Evolutionary conservation across 345 rosid genomes (phyloP).

Genomic region (Hirschfeldia incana): DNA sequence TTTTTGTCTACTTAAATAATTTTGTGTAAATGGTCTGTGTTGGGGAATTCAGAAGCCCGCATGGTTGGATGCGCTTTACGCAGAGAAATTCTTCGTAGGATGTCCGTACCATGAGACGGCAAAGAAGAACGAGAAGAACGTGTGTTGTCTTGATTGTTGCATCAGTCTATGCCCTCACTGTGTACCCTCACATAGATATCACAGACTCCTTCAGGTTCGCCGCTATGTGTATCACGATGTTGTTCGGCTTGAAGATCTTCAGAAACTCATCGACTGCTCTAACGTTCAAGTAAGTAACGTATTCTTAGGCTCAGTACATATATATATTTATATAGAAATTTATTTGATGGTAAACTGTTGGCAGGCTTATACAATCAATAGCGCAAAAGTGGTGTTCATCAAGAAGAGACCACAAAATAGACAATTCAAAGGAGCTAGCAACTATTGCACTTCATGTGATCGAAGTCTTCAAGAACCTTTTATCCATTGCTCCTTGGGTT

Average conservation of each 20-base stretch:
- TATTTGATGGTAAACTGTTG: slow-evolving; percentile 17
- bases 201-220: slow-evolving; percentile 90
- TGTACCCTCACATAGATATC: slow-evolving; percentile 79
- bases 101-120: slow-evolving; percentile 75
- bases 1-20: background rate
- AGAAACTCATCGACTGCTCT: slow-evolving; percentile 89
- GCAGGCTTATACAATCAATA: slow-evolving; percentile 87
- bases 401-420: slow-evolving; percentile 95
- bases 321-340: background rate
- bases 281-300: slow-evolving; percentile 68
- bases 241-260: slow-evolving; percentile 88
- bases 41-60: slow-evolving; percentile 85
- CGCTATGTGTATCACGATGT: slow-evolving; percentile 97
- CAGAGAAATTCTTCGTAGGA: slow-evolving; percentile 72
- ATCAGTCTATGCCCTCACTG: slow-evolving; percentile 94
- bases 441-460: slow-evolving; percentile 90
- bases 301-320: background rate
- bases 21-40: background rate
- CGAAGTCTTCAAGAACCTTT: slow-evolving; percentile 94
- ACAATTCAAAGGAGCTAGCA: slow-evolving; percentile 91
- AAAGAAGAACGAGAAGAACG: slow-evolving; percentile 93
- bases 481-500: slow-evolving; percentile 87
- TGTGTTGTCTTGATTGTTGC: slow-evolving; percentile 90
- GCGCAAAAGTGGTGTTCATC: slow-evolving; percentile 93
- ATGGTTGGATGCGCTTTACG: slow-evolving; percentile 92